These are phyloP conservation scores for Aspergillus amoenus DNA, from an alignment of 2,329 filamentous ascomycete genomes.

Conservation along the genomic window DNA sequence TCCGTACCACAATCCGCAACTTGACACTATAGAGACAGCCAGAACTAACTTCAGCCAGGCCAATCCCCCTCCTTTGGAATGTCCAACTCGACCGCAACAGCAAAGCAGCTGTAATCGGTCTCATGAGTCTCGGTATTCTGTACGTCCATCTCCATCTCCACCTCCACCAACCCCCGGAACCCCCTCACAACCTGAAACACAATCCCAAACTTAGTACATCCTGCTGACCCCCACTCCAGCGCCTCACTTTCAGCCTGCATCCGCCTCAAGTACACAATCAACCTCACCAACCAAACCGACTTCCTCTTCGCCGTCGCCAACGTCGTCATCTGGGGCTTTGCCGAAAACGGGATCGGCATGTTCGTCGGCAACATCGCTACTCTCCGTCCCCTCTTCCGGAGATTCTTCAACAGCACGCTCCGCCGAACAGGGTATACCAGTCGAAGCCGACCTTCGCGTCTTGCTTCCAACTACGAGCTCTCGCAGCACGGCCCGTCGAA, in stretches of 20 bases:
- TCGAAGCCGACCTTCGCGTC: neutral
- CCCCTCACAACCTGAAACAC: neutral
- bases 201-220: neutral
- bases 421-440: slow-evolving; percentile 14
- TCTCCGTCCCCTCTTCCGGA: slow-evolving; percentile 45
- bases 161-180: too few species aligned
- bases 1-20: slow-evolving; percentile 10
- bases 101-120: slow-evolving; percentile 47
- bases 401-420: slow-evolving; percentile 22
- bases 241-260: slow-evolving; percentile 31
- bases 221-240: slow-evolving; percentile 21
- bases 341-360: slow-evolving; percentile 53
- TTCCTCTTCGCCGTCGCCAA: slow-evolving; percentile 44
- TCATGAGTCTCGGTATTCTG: slow-evolving; percentile 48
- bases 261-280: slow-evolving; percentile 45
- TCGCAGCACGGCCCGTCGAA: slow-evolving; percentile 8
- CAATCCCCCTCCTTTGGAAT: slow-evolving; percentile 41
- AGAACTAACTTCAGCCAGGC: slow-evolving; percentile 33
- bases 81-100: slow-evolving; percentile 46
- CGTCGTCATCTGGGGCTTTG: slow-evolving; percentile 49
- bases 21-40: neutral
- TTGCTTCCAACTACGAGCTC: slow-evolving; percentile 16
- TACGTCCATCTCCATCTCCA: slow-evolving; percentile 36
- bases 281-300: slow-evolving; percentile 40
- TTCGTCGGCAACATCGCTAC: slow-evolving; percentile 50